Evolutionary conservation across 2,329 filamentous ascomycete genomes (phyloP).

Genomic region (Coniella vitis): DNA sequence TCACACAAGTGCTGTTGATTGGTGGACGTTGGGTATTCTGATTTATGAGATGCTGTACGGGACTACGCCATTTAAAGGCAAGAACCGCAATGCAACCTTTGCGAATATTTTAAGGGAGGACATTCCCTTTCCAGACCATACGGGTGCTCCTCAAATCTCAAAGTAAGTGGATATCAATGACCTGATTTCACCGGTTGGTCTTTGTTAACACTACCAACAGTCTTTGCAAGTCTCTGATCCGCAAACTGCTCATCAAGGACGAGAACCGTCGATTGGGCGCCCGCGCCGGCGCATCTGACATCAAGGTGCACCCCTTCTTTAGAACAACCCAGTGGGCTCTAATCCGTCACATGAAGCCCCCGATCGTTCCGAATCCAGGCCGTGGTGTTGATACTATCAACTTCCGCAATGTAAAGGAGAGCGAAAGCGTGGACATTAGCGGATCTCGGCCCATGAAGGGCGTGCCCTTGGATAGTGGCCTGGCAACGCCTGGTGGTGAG

Average conservation of each 20-base stretch:
- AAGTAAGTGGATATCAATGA: conserved; percentile 56
- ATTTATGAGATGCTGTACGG: conserved; percentile 99
- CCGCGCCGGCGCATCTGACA: conserved; percentile 90
- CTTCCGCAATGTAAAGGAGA: conserved; percentile 97
- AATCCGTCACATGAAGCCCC: conserved; percentile 94
- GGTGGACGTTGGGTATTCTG: conserved; percentile 96
- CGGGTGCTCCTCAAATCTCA: conserved; percentile 75
- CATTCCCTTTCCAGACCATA: conserved; percentile 88
- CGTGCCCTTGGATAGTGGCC: conserved; percentile 77
- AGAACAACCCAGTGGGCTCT: conserved; percentile 93
- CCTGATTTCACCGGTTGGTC: too few species aligned
- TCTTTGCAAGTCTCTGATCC: conserved; percentile 91
- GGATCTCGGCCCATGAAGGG: conserved; percentile 59
- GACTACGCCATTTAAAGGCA: conserved; percentile 97
- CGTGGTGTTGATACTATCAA: conserved; percentile 91
- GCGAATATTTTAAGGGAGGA: conserved; percentile 95
- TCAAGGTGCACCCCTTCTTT: conserved; percentile 96
- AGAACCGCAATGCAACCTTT: conserved; percentile 97
- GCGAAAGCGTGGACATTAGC: conserved; percentile 83
- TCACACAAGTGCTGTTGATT: conserved; percentile 96
- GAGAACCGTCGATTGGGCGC: conserved; percentile 90
- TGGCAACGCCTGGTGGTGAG: conserved; percentile 79
- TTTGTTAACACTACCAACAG: conserved; percentile 37
- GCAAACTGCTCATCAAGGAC: conserved; percentile 96
- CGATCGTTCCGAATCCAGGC: conserved; percentile 88